Evolutionary conservation across 768 basidiomycete species (phyloP).

Genomic region (Inosperma sp.): DNA sequence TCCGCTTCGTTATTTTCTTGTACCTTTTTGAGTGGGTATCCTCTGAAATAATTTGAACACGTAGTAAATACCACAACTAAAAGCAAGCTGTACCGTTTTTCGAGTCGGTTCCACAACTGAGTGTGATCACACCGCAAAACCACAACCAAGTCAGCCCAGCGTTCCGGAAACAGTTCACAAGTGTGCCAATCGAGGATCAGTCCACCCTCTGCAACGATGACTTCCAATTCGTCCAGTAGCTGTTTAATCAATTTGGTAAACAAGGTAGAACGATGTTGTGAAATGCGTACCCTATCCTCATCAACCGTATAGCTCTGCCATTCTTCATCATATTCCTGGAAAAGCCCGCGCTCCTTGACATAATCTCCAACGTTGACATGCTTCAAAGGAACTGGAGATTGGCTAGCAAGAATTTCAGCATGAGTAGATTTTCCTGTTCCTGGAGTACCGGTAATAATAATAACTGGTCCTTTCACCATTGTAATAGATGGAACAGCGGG

Average conservation of each 20-base stretch:
- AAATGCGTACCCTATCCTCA: conserved; percentile 79
- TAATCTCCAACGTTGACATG: conserved; percentile 90
- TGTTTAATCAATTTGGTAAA: conserved; percentile 30
- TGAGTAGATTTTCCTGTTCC: conserved; percentile 97
- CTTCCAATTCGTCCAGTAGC: conserved; percentile 87
- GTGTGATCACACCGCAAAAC: conserved; percentile 89
- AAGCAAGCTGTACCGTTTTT: conserved; percentile 74
- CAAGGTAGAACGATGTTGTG: conserved; percentile 7
- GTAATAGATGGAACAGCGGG: conserved; percentile 6
- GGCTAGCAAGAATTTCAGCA: conserved; percentile 73
- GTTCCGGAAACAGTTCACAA: conserved; percentile 89
- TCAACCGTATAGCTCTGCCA: conserved; percentile 95
- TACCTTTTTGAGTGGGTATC: conserved; percentile 87
- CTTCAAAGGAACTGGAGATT: conserved; percentile 62
- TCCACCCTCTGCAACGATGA: conserved; percentile 61
- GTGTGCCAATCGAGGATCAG: conserved; percentile 94
- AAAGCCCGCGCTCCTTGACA: conserved; percentile 78
- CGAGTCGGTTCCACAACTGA: conserved; percentile 82
- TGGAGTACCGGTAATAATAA: conserved; percentile 86
- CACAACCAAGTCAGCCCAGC: conserved; percentile 94
- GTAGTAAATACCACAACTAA: conserved; percentile 3
- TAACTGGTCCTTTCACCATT: conserved; percentile 49
- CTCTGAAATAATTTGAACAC: conserved; percentile 39
- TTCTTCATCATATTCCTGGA: conserved; percentile 85
- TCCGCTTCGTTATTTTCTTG: conserved; percentile 99